Evolutionary conservation across 306 rosid species (phyloP).

Genomic region (Malus sylvestris): DNA sequence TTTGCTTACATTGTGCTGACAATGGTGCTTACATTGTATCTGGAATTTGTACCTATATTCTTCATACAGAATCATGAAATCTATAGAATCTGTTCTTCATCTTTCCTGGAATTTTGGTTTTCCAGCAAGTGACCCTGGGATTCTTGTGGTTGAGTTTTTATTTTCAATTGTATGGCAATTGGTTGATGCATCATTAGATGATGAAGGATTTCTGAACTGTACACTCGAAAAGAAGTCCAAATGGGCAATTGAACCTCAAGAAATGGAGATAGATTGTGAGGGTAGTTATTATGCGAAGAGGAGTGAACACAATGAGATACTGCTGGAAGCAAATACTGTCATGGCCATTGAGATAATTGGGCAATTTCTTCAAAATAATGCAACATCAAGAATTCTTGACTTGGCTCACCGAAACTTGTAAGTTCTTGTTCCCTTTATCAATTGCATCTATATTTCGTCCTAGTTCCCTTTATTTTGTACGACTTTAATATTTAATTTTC

Average conservation of each 20-base stretch:
- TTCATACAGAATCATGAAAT: conserved; percentile 70
- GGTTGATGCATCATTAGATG: conserved; percentile 82
- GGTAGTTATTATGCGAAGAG: conserved; percentile 41
- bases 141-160: conserved; percentile 72
- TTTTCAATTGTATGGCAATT: conserved; percentile 80
- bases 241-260: conserved; percentile 60
- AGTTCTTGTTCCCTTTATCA: conserved; percentile 13
- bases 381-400: conserved; percentile 59
- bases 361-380: conserved; percentile 61
- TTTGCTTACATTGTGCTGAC: not conserved
- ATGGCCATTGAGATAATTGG: conserved; percentile 74
- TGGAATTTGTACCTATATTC: conserved; percentile 27
- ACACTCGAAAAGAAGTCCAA: conserved; percentile 54
- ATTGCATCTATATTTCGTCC: conserved; percentile 8
- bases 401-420: conserved; percentile 77
- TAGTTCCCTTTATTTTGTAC: not conserved
- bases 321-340: conserved; percentile 54
- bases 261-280: conserved; percentile 65
- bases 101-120: conserved; percentile 66
- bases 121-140: conserved; percentile 68
- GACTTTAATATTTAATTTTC: not conserved
- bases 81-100: conserved; percentile 60
- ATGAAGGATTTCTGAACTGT: conserved; percentile 75
- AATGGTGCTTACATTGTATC: not conserved
- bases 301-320: conserved; percentile 47